Conservation (phyloP, 805 yeast genomes). For the Candida pseudoglaebosa region DNA sequence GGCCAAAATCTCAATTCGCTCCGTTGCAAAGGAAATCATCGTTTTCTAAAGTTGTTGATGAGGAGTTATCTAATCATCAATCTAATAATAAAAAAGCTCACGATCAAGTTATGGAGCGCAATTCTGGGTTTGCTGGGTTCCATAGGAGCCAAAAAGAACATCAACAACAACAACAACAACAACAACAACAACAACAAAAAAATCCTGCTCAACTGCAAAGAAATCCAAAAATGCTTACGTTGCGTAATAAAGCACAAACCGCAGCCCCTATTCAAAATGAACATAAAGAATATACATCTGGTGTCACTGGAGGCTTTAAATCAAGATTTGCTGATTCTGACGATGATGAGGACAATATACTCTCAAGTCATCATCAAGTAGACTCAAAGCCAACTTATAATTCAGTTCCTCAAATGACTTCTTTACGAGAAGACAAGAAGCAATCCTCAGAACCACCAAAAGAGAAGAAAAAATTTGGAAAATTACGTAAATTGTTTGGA, state of each 20-base stretch:
- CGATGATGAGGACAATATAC: slow-evolving; percentile 39
- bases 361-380: not conserved
- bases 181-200: slow-evolving; percentile 4
- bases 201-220: not conserved
- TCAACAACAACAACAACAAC: slow-evolving; percentile 2
- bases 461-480: slow-evolving; percentile 37
- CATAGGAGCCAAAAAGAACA: slow-evolving; percentile 1
- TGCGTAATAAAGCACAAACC: slow-evolving; percentile 5
- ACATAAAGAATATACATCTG: not conserved
- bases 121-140: slow-evolving; percentile 2
- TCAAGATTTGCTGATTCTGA: slow-evolving; percentile 65
- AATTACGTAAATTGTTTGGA: slow-evolving; percentile 39
- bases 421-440: not conserved
- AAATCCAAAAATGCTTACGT: slow-evolving; percentile 3
- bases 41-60: slow-evolving; percentile 44
- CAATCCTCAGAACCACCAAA: slow-evolving; percentile 10
- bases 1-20: slow-evolving; percentile 38
- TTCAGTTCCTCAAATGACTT: not conserved
- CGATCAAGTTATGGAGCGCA: slow-evolving; percentile 1
- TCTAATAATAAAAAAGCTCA: not conserved
- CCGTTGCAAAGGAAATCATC: slow-evolving; percentile 49
- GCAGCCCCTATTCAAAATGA: slow-evolving; percentile 3
- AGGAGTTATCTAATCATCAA: not conserved
- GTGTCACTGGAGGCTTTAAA: slow-evolving; percentile 26
- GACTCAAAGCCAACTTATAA: not conserved